Evolutionary conservation across 208 protist genomes (phyloP).

Genomic region (Leptomonas pyrrhocoris): DNA sequence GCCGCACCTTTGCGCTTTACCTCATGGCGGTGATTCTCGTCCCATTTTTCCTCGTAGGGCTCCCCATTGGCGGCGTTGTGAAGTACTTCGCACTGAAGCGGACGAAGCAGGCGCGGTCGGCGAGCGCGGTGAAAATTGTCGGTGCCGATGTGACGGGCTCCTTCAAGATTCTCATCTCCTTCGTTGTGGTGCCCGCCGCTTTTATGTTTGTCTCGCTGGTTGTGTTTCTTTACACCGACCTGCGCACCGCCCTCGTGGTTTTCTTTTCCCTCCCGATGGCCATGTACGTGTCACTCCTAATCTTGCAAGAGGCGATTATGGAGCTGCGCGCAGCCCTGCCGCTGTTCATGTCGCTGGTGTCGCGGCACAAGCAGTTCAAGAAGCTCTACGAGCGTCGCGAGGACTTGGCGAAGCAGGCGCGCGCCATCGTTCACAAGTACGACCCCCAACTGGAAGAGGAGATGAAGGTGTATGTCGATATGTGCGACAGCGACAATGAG

Average conservation of each 20-base stretch:
- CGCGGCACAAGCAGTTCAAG: conserved; percentile 87
- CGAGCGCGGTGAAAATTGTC: conserved; percentile 89
- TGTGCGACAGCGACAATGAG: conserved; percentile 47
- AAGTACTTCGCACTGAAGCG: conserved; percentile 58
- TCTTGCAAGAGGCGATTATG: conserved; percentile 85
- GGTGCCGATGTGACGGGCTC: conserved; percentile 91
- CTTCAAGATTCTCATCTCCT: conserved; percentile 82
- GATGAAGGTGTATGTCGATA: conserved; percentile 59
- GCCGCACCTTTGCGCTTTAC: conserved; percentile 76
- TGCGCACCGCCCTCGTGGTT: conserved; percentile 68
- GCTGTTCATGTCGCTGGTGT: conserved; percentile 87
- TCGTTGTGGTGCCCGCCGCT: conserved; percentile 62
- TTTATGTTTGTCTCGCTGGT: conserved; percentile 66
- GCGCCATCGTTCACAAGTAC: conserved; percentile 65
- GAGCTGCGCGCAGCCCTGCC: conserved; percentile 83
- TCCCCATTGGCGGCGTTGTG: conserved; percentile 74
- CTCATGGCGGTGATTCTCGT: conserved; percentile 80
- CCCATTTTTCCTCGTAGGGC: conserved; percentile 81
- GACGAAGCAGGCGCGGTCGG: conserved; percentile 67
- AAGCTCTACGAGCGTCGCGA: conserved; percentile 85
- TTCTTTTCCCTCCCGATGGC: conserved; percentile 87
- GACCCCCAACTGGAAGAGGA: conserved; percentile 80
- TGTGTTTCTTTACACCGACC: conserved; percentile 64
- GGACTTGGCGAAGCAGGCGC: conserved; percentile 59
- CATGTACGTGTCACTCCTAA: conserved; percentile 89